phyloP scores from a whole-genome alignment of 176 grass and related monocot species.

The Pharus latifolius region DNA sequence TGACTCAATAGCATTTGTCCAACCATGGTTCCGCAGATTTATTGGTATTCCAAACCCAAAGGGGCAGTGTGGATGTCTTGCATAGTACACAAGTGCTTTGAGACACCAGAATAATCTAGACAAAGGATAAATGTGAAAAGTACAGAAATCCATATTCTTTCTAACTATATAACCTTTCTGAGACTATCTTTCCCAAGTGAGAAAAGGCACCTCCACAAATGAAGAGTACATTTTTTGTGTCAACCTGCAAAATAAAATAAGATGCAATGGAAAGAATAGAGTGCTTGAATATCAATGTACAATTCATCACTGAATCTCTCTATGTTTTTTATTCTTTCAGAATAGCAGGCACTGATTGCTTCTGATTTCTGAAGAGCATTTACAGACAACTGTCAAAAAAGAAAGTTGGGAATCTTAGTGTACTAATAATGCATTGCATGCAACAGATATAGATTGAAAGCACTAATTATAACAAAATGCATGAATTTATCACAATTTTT shows the following conservation, averaged over 20 bases:
- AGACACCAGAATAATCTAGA: not conserved
- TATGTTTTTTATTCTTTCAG: not conserved
- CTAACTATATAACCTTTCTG: conserved; percentile 36
- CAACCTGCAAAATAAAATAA: conserved; percentile 46
- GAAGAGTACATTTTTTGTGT: conserved; percentile 70
- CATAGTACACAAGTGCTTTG: conserved; percentile 7
- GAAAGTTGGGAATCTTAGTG: not conserved
- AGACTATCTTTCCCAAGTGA: conserved; percentile 56
- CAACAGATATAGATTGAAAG: not conserved
- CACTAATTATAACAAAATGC: not conserved
- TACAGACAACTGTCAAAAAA: not conserved
- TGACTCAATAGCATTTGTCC: conserved; percentile 20
- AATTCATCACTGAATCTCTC: not conserved
- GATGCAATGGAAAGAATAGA: not conserved
- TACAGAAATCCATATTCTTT: conserved; percentile 1
- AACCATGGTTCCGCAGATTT: conserved; percentile 19
- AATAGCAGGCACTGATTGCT: not conserved
- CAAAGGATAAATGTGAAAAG: not conserved
- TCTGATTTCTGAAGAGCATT: not conserved
- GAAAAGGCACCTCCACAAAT: conserved; percentile 75
- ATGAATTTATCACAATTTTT: not conserved
- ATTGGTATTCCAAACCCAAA: conserved; percentile 53
- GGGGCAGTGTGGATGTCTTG: conserved; percentile 33
- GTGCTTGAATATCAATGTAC: not conserved
- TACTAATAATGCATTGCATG: not conserved